These are phyloP conservation scores for Dioscorea alata DNA, from an alignment of 106 monocot species.

Conservation along the genomic window DNA sequence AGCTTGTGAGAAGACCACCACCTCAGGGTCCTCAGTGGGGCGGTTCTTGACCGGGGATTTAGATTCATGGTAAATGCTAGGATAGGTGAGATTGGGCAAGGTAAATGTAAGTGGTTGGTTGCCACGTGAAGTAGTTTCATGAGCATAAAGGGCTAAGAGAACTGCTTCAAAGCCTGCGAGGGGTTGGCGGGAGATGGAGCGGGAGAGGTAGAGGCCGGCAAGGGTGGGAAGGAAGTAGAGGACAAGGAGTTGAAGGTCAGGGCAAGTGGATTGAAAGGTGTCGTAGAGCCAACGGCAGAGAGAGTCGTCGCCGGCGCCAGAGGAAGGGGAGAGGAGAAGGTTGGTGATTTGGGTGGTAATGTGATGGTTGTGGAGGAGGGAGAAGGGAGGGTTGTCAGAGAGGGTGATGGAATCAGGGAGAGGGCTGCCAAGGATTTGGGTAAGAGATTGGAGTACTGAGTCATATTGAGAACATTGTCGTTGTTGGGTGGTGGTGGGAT, in stretches of 20 bases:
- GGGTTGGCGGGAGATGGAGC: constrained; percentile 28
- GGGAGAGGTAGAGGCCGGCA: constrained; percentile 52
- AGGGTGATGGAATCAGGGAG: constrained; percentile 21
- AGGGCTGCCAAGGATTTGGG: constrained; percentile 26
- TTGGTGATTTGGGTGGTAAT: constrained; percentile 16
- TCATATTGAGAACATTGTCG: constrained; percentile 1
- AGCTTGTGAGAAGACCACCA: constrained; percentile 36
- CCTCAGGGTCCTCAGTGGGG: constrained; percentile 1
- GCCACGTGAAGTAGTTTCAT: constrained; percentile 39
- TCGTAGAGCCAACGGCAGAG: constrained; percentile 81
- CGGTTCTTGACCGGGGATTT: constrained; percentile 12
- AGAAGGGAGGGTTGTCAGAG: constrained; percentile 29
- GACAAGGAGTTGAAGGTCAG: constrained; percentile 57
- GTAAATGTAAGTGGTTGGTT: constrained; percentile 24
- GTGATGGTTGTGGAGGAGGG: constrained; percentile 45
- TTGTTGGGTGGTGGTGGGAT: constrained; percentile 5
- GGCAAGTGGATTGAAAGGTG: constrained; percentile 51
- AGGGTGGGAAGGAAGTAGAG: constrained; percentile 52
- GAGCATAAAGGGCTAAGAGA: constrained; percentile 62
- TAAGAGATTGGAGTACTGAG: constrained; percentile 24
- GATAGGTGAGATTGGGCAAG: constrained; percentile 30
- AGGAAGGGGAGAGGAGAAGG: constrained; percentile 34
- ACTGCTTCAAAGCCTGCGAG: constrained; percentile 79
- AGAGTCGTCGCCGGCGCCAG: constrained; percentile 56
- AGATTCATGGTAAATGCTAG: constrained; percentile 43